Evolutionary conservation across 2,329 filamentous ascomycete genomes (phyloP).

Genomic region (Aspergillus sp.): DNA sequence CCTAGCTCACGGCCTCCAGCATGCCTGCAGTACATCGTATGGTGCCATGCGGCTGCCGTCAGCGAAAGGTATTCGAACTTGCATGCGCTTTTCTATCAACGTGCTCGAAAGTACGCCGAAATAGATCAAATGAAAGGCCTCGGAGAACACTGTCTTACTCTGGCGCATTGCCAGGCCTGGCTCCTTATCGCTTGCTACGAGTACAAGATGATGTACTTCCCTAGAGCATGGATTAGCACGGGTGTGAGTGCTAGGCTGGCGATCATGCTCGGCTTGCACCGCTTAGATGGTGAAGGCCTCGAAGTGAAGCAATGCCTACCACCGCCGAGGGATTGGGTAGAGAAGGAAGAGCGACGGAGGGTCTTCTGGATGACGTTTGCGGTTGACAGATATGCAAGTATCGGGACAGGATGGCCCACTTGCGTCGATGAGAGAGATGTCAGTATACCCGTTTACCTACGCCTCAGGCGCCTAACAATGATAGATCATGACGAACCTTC

Average conservation of each 20-base stretch:
- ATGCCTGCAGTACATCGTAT: conserved; percentile 90
- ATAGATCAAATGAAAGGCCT: conserved; percentile 89
- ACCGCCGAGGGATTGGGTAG: conserved; percentile 88
- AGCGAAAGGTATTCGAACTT: conserved; percentile 79
- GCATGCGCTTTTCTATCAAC: conserved; percentile 86
- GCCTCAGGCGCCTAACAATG: conserved; percentile 25
- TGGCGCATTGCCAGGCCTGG: conserved; percentile 87
- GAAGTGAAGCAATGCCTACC: conserved; percentile 93
- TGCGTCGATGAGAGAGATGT: conserved; percentile 85
- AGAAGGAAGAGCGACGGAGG: conserved; percentile 84
- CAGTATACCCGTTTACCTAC: conserved; percentile 31
- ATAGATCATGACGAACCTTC: conserved; percentile 79
- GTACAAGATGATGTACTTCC: conserved; percentile 98
- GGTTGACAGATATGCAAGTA: conserved; percentile 88
- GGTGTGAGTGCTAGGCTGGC: conserved; percentile 79
- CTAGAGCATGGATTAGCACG: conserved; percentile 90
- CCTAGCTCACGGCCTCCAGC: conserved; percentile 84
- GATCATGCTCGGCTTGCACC: conserved; percentile 92
- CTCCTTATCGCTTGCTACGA: conserved; percentile 80
- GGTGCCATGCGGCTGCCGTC: conserved; percentile 87
- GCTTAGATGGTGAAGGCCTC: conserved; percentile 77
- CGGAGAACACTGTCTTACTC: conserved; percentile 83
- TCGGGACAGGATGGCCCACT: conserved; percentile 98
- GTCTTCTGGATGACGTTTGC: conserved; percentile 97
- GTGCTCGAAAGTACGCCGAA: conserved; percentile 88